Evolutionary conservation across 805 yeast genomes (phyloP).

Genomic region (Candida coquimbonensis): DNA sequence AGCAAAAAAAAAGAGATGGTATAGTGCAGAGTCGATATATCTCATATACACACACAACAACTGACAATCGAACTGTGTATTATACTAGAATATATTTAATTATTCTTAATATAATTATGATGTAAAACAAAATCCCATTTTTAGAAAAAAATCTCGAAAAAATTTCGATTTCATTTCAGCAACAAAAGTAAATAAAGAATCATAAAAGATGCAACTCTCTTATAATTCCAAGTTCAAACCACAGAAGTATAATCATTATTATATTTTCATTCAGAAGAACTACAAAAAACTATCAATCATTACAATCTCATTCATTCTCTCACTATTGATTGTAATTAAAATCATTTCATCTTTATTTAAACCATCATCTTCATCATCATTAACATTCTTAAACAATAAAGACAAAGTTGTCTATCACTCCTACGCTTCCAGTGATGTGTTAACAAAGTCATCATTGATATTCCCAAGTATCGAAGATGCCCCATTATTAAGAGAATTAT

Average conservation of each 20-base stretch:
- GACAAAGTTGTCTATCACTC: conserved; percentile 32
- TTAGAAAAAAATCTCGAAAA: neutral
- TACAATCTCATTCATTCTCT: neutral
- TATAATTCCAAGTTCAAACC: conserved; percentile 24
- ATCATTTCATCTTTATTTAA: neutral
- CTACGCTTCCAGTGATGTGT: conserved; percentile 36
- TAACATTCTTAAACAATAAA: conserved; percentile 11
- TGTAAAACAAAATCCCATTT: neutral
- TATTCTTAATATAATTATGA: neutral
- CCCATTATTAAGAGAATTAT: conserved; percentile 49
- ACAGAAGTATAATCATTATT: conserved; percentile 9
- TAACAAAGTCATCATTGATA: conserved; percentile 46
- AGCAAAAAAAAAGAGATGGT: too few relatives aligned
- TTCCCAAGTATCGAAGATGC: conserved; percentile 76
- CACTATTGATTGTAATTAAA: conserved; percentile 1
- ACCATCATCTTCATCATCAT: neutral
- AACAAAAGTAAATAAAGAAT: too few relatives aligned
- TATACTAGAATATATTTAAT: too few relatives aligned
- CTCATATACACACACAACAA: too few relatives aligned
- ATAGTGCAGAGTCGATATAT: too few relatives aligned
- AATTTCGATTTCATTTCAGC: neutral
- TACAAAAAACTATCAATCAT: conserved; percentile 9
- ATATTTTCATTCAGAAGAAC: conserved; percentile 7
- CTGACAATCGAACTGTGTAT: too few relatives aligned
- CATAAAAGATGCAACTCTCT: conserved; percentile 18